phyloP scores from a whole-genome alignment of 257 asterid genomes.

The Osmanthus fragrans region DNA sequence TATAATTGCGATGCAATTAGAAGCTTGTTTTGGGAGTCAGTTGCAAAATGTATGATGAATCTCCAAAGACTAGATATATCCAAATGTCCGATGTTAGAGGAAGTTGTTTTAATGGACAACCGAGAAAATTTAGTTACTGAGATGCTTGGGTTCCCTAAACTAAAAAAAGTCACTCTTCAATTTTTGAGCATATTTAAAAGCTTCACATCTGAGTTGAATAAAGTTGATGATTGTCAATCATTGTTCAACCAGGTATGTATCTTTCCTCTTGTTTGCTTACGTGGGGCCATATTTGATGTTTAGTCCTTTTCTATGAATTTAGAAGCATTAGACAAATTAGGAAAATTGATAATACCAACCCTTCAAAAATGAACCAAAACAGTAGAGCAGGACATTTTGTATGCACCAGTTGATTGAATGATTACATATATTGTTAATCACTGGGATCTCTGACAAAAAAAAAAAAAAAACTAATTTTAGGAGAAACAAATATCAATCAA shows the following conservation, averaged over 20 bases:
- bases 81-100: constrained; percentile 10
- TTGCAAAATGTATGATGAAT: neutral
- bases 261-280: neutral
- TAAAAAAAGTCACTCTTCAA: neutral
- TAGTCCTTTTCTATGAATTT: no score
- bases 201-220: neutral
- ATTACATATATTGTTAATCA: no score
- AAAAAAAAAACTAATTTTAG: no score
- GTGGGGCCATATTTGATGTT: no score
- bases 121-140: neutral
- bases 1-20: neutral
- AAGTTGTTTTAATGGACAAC: neutral
- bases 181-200: neutral
- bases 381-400: no score
- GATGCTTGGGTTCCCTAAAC: neutral
- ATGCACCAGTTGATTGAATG: no score
- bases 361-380: no score
- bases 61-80: neutral
- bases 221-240: neutral
- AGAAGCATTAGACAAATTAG: no score
- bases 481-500: no score
- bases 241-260: neutral
- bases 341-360: no score
- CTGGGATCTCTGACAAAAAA: no score
- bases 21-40: constrained; percentile 2